Conservation (phyloP, 805 yeast genomes). For the Myxozyma neotropica region DNA sequence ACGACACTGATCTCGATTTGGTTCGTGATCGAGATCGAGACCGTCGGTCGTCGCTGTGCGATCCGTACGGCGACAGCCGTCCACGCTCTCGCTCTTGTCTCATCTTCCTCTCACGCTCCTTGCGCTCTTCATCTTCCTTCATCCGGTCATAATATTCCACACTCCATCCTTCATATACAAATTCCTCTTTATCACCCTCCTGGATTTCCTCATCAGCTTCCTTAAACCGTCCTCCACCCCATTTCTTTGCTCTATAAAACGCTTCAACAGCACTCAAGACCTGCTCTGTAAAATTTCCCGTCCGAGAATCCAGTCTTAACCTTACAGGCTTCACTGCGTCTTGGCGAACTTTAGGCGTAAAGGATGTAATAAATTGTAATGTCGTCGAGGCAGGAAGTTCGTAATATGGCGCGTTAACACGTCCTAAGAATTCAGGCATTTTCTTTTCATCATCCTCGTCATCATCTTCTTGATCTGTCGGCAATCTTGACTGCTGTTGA, state of each 20-base stretch:
- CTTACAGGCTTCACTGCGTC: constrained; percentile 11
- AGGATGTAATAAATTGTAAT: constrained; percentile 13
- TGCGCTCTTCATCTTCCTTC: neutral
- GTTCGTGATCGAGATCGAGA: too few species aligned
- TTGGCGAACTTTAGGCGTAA: neutral
- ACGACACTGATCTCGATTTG: too few species aligned
- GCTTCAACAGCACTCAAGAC: constrained; percentile 15
- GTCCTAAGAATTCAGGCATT: constrained; percentile 28
- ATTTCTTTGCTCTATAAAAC: constrained; percentile 15
- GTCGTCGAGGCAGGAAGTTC: constrained; percentile 35
- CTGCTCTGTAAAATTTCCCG: neutral
- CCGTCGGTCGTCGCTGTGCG: neutral
- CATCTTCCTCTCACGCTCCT: neutral
- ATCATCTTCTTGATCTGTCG: neutral
- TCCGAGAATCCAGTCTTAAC: neutral
- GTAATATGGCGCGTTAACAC: constrained; percentile 13
- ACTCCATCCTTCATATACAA: constrained; percentile 23
- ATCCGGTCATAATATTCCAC: constrained; percentile 2
- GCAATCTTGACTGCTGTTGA: neutral
- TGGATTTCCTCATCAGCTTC: constrained; percentile 15
- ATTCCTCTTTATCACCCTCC: neutral
- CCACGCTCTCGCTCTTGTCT: neutral
- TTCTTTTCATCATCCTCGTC: neutral
- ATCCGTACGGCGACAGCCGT: neutral
- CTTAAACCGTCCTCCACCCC: constrained; percentile 5